Base-by-base conservation (phyloP, 257 asterid genomes). In the Rauvolfia tetraphylla region DNA sequence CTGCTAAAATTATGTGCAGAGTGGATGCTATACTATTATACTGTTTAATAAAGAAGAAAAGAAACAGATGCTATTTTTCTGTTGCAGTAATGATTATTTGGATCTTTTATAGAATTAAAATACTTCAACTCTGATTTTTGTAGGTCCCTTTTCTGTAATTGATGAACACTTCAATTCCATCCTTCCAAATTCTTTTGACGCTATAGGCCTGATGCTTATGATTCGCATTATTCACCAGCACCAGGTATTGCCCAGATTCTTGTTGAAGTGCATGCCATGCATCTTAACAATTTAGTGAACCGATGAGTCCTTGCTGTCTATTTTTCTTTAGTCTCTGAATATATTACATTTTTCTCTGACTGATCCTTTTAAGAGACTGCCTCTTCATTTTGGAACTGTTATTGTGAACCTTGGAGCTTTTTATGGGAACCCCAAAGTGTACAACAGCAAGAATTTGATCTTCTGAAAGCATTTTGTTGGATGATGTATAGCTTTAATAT, bases 201-300 rank as follows among this genome's bases (percentile, higher is more conserved):
- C 99, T 33, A 95, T 93, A 84, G 99, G 98, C 76, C 84, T 93
- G 81, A 90, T 95, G 99, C 97, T 93, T 83, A 91, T 95, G 99
- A 95, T 95, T 79, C 97, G 99, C 74, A 91, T 95, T 78, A 86
- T 95, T 85, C 93, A 95, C 86, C 98, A 91, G 88, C 97, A 93
- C 89, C 99, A 90, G 97, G 99, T 95, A 88, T 85, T 39, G 44
- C 65, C 4, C 9, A 57, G n/a, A 41, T 63, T 3, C 17, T 38
- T 67, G 72, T 38, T 36, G 29, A 22, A 67, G 25, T 49, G 15
- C 15, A 41, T 38, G 67, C 34, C 42, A 38, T 67, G 42, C 44
- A 33, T 22, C 33, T 15, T 67, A 8, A 10, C 23, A 17, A 67
- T 67, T 67, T 67, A 22, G 23, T 67, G 51, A 38, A 44, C 41